A percentile compares a stretch with the other conserved stretches of the same genome.
Conservation (phyloP, 495 filamentous ascomycete species). For the Clohesyomyces aquaticus region DNA sequence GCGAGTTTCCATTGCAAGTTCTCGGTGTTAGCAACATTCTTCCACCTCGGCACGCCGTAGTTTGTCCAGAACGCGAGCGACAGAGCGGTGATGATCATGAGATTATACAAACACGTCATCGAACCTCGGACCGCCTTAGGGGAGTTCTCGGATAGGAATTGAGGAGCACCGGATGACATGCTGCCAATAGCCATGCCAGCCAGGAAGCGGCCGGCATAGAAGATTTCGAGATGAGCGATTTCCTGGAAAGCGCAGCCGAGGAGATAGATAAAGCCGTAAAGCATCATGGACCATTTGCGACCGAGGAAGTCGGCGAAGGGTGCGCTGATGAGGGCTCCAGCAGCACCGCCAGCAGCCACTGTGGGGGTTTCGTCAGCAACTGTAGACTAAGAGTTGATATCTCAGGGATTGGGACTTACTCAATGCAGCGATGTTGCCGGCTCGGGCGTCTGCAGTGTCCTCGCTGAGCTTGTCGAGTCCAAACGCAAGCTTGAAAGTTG, state of each 20-base stretch:
- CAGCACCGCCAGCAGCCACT: constrained; percentile 84
- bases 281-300: constrained; percentile 65
- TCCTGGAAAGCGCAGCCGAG: constrained; percentile 79
- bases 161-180: constrained; percentile 56
- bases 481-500: constrained; percentile 23
- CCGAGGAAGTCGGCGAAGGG: constrained; percentile 72
- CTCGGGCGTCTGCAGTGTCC: constrained; percentile 11
- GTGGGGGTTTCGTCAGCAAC: constrained; percentile 64
- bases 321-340: constrained; percentile 72
- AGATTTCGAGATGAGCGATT: constrained; percentile 49
- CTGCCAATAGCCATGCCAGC: constrained; percentile 47
- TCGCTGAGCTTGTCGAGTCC: constrained; percentile 18
- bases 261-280: constrained; percentile 62
- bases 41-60: constrained; percentile 39
- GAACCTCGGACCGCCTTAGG: constrained; percentile 49
- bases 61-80: constrained; percentile 47
- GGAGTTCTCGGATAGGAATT: constrained; percentile 48
- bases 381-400: constrained; percentile 37
- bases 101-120: constrained; percentile 48
- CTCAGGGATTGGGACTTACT: not conserved
- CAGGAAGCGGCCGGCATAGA: constrained; percentile 48
- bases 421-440: constrained; percentile 18
- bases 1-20: constrained; percentile 45
- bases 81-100: constrained; percentile 48
- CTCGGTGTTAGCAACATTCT: constrained; percentile 43